phyloP scores from a whole-genome alignment of 805 yeast species.

The Kazachstania kunashirensis region DNA sequence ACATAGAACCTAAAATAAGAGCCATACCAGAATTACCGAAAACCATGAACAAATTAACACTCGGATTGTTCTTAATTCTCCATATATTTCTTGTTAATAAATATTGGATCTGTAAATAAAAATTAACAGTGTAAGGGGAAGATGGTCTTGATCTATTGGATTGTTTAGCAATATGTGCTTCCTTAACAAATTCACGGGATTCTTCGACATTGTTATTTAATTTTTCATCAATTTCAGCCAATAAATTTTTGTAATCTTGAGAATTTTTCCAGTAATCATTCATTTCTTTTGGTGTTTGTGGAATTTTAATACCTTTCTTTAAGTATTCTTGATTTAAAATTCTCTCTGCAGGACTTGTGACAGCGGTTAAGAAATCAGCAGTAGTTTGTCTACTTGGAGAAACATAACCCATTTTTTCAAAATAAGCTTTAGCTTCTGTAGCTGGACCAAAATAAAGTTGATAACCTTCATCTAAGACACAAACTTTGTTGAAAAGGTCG shows the following conservation, averaged over 20 bases:
- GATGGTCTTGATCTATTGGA: constrained; percentile 34
- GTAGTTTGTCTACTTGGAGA: constrained; percentile 52
- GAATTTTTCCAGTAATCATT: constrained; percentile 42
- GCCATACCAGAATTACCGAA: constrained; percentile 41
- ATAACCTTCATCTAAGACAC: constrained; percentile 45
- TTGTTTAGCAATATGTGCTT: constrained; percentile 40
- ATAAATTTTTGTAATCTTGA: constrained; percentile 32
- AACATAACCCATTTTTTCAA: constrained; percentile 44
- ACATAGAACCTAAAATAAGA: constrained; percentile 38
- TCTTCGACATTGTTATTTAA: constrained; percentile 3
- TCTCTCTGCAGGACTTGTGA: constrained; percentile 47
- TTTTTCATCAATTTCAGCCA: constrained; percentile 36
- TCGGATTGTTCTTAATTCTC: constrained; percentile 40
- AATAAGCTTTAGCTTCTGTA: constrained; percentile 38
- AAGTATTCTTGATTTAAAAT: constrained; percentile 33
- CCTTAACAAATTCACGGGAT: constrained; percentile 12
- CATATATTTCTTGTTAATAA: constrained; percentile 36
- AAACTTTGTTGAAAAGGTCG: constrained; percentile 20
- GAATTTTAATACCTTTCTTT: constrained; percentile 39
- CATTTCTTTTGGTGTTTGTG: constrained; percentile 45
- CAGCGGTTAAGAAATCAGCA: constrained; percentile 48
- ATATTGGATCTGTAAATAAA: constrained; percentile 39
- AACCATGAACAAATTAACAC: constrained; percentile 32
- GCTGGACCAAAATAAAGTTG: constrained; percentile 47
- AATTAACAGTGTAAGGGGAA: constrained; percentile 43